Evolutionary conservation across 768 basidiomycete species (phyloP).

Genomic region (Pisolithus marmoratus): DNA sequence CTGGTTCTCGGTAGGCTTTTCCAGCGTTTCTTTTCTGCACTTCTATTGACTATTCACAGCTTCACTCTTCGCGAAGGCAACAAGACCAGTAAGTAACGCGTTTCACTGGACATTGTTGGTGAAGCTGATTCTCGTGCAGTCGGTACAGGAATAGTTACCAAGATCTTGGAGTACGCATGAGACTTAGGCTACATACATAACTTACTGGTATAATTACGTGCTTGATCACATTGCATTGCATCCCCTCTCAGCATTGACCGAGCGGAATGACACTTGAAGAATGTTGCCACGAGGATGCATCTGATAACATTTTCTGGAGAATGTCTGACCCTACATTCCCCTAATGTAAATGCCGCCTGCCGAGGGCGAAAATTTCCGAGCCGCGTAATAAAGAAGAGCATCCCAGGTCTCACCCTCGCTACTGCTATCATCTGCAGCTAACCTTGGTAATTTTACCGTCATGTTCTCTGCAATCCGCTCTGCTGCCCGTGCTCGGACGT

Average conservation of each 20-base stretch:
- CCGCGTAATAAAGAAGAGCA: conserved; percentile 2
- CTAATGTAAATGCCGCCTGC: conserved; percentile 5
- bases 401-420: conserved; percentile 5
- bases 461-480: conserved; percentile 4
- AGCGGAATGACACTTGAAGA: no score
- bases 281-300: conserved; percentile 4
- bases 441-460: background rate
- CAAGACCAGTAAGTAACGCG: conserved; percentile 67
- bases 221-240: conserved; percentile 11
- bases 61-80: conserved; percentile 96
- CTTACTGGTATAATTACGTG: conserved; percentile 14
- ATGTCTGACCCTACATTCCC: background rate
- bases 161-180: conserved; percentile 52
- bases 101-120: background rate
- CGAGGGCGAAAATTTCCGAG: background rate
- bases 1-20: conserved; percentile 63
- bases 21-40: background rate
- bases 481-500: conserved; percentile 1
- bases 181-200: conserved; percentile 9
- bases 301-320: background rate
- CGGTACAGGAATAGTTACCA: conserved; percentile 92
- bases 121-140: conserved; percentile 39
- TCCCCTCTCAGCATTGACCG: conserved; percentile 19
- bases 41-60: conserved; percentile 19
- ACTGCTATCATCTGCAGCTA: background rate